Evolutionary conservation across 306 rosid genomes (phyloP).

Genomic region (Comarum palustre): DNA sequence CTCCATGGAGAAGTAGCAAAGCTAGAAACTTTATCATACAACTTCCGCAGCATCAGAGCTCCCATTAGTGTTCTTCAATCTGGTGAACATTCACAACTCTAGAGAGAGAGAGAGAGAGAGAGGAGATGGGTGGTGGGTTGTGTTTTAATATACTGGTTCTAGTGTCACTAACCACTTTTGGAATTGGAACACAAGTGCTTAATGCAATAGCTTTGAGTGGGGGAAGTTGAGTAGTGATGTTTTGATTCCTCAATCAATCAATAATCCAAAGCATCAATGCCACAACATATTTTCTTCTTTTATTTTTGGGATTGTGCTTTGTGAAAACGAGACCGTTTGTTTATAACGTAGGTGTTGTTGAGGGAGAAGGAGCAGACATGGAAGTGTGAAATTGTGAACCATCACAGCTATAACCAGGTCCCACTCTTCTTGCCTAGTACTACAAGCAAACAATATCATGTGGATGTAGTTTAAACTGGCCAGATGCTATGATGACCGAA

Average conservation of each 20-base stretch:
- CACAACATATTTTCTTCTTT: conserved; percentile 25
- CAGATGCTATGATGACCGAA: not conserved
- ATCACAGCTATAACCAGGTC: not conserved
- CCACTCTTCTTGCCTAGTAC: conserved; percentile 5
- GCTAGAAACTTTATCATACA: conserved; percentile 50
- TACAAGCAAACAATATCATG: conserved; percentile 5
- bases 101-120: conserved; percentile 26
- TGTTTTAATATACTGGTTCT: conserved; percentile 35
- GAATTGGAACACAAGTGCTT: conserved; percentile 25
- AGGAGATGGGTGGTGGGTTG: conserved; percentile 31
- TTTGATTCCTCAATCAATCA: conserved; percentile 37
- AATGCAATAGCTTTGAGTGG: conserved; percentile 25
- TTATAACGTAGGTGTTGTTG: not conserved
- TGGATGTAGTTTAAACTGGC: not conserved
- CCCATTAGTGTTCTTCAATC: conserved; percentile 40
- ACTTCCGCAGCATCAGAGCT: conserved; percentile 32
- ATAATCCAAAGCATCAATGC: conserved; percentile 37
- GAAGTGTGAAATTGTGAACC: not conserved
- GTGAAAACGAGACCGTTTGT: conserved; percentile 23
- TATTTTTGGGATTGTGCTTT: conserved; percentile 3
- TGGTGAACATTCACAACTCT: conserved; percentile 36
- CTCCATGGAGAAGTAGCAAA: conserved; percentile 41
- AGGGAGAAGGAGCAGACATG: not conserved
- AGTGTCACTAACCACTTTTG: conserved; percentile 63
- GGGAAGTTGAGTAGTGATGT: conserved; percentile 21